Percentiles rank a stretch among this genome's conserved stretches.
These are phyloP conservation scores for Marasmius oreades DNA, from an alignment of 1,284 basidiomycete genomes.

Conservation along the genomic window DNA sequence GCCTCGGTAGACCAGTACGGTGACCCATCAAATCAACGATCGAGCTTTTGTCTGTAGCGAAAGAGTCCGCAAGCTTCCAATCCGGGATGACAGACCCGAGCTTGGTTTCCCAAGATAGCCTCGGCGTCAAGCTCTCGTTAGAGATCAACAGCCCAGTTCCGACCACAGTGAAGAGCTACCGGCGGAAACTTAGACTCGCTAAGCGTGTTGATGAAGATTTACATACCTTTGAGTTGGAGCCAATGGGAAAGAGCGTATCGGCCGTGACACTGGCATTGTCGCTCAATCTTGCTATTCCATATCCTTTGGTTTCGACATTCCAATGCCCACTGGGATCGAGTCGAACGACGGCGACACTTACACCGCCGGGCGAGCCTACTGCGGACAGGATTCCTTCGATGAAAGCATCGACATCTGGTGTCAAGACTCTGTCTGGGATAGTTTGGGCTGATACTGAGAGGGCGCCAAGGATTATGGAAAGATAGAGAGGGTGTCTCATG, in stretches of 20 bases:
- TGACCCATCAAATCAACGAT: constrained; percentile 25
- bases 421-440: not conserved
- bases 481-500: too few species aligned
- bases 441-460: too few species aligned
- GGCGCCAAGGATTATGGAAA: too few species aligned
- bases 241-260: constrained; percentile 20
- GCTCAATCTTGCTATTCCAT: constrained; percentile 16
- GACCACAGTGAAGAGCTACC: constrained; percentile 22
- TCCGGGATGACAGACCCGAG: constrained; percentile 20
- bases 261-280: constrained; percentile 16
- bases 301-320: constrained; percentile 21
- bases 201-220: not conserved
- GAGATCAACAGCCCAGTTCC: constrained; percentile 24
- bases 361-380: constrained; percentile 19
- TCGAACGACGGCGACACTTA: constrained; percentile 18
- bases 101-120: constrained; percentile 22
- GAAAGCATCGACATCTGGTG: constrained; percentile 6
- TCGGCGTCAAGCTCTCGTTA: constrained; percentile 22
- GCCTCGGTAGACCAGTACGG: constrained; percentile 24
- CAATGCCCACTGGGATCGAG: constrained; percentile 12
- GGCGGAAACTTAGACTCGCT: constrained; percentile 12
- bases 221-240: constrained; percentile 22
- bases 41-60: constrained; percentile 18
- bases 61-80: constrained; percentile 20
- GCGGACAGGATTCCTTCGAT: constrained; percentile 16